Percentiles rank a stretch among this genome's conserved stretches.
Conservation (phyloP, 768 basidiomycete genomes). For the Pulveroboletus sp. region DNA sequence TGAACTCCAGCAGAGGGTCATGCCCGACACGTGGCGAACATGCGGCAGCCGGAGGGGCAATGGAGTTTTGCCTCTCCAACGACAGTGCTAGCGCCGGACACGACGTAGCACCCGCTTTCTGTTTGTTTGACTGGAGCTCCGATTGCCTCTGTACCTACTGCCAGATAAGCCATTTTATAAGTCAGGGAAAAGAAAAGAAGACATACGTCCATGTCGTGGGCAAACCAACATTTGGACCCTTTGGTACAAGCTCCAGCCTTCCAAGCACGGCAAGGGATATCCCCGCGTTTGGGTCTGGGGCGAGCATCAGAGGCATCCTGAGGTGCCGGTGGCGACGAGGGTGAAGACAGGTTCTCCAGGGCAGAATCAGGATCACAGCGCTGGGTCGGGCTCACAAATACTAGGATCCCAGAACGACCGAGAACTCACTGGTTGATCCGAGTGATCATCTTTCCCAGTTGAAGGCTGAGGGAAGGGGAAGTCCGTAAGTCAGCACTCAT, state of each 20-base stretch:
- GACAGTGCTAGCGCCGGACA: neutral
- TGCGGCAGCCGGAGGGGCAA: neutral
- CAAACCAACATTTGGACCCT: constrained; percentile 33
- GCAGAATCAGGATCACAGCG: neutral
- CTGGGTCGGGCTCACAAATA: no score
- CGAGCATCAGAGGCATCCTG: constrained; percentile 11
- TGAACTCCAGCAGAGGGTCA: neutral
- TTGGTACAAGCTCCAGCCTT: constrained; percentile 35
- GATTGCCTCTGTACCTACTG: constrained; percentile 7
- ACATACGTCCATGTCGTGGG: constrained; percentile 33
- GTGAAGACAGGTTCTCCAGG: neutral
- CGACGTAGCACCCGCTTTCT: neutral
- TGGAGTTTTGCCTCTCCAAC: neutral
- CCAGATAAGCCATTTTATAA: neutral
- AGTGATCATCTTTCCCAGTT: neutral
- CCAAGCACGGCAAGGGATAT: constrained; percentile 30
- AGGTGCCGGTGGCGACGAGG: neutral
- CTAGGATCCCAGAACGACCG: neutral
- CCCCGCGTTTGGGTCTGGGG: constrained; percentile 20
- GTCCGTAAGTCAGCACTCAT: neutral
- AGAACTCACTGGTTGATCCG: neutral
- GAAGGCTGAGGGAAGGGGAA: neutral
- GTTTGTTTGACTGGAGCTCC: neutral
- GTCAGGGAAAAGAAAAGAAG: neutral
- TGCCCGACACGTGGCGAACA: neutral